Evolutionary conservation across 2,329 filamentous ascomycete species (phyloP).

Genomic region (Lachnellula arida): DNA sequence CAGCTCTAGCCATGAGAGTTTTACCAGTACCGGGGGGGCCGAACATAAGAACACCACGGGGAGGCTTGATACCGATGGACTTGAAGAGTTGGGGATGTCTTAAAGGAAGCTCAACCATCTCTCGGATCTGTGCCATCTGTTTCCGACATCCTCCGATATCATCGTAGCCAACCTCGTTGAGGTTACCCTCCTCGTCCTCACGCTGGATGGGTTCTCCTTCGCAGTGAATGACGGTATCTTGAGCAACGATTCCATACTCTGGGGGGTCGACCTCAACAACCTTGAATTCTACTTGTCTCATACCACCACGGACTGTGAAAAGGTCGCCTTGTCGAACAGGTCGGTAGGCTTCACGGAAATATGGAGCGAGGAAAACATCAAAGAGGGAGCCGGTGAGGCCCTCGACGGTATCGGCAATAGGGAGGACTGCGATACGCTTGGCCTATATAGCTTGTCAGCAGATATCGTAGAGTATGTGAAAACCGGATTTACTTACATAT

Average conservation of each 20-base stretch:
- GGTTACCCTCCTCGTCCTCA: conserved; percentile 97
- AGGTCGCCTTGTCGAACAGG: conserved; percentile 95
- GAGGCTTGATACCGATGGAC: conserved; percentile 99
- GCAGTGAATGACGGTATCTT: conserved; percentile 98
- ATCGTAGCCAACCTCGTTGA: conserved; percentile 98
- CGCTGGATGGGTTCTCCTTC: conserved; percentile 96
- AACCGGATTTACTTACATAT: conserved; percentile 66
- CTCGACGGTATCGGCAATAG: conserved; percentile 97
- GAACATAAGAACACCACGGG: conserved; percentile 93
- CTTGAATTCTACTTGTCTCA: conserved; percentile 99
- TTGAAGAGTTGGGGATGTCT: conserved; percentile 99
- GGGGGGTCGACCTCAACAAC: conserved; percentile 97
- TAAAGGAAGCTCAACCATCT: conserved; percentile 94
- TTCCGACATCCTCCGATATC: conserved; percentile 99
- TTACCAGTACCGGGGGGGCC: conserved; percentile 99
- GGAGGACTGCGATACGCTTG: conserved; percentile 97
- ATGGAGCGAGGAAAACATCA: conserved; percentile 97
- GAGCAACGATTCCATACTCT: conserved; percentile 97
- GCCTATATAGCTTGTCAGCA: conserved; percentile 53
- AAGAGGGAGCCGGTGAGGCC: conserved; percentile 96
- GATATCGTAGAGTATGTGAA: background rate
- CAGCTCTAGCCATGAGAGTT: conserved; percentile 96
- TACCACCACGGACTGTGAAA: conserved; percentile 95
- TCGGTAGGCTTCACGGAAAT: conserved; percentile 98
- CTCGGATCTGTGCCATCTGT: conserved; percentile 99